Evolutionary conservation across 129 eudicot species (phyloP).

Genomic region (Arctium minus): DNA sequence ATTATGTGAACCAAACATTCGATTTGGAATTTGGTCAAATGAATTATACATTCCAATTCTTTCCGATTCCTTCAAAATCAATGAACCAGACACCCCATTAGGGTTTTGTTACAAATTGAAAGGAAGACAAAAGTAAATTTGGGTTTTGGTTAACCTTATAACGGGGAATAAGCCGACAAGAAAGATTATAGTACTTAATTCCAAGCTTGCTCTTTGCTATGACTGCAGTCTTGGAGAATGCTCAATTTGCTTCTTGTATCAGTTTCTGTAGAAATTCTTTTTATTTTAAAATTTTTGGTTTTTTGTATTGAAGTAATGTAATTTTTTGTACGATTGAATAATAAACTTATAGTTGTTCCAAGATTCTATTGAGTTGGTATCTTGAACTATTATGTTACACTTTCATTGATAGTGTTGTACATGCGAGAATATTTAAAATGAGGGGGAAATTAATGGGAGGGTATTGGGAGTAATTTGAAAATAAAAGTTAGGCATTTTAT

Average conservation of each 20-base stretch:
- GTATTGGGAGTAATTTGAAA: neutral
- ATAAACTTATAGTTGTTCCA: no score
- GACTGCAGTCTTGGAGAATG: neutral
- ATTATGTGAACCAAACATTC: no score
- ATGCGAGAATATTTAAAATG: no score
- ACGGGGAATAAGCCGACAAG: neutral
- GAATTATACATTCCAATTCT: no score
- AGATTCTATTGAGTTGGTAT: no score
- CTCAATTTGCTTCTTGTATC: neutral
- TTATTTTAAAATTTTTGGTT: neutral
- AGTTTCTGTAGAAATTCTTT: no score
- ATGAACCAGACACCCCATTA: no score
- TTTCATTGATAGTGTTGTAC: neutral
- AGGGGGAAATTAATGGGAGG: neutral
- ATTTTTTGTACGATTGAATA: neutral
- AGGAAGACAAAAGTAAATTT: neutral
- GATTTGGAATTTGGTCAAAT: no score
- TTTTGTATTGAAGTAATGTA: neutral
- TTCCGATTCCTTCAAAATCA: no score
- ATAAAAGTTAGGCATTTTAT: no score
- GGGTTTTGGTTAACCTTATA: neutral
- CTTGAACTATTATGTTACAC: neutral
- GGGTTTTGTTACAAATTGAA: neutral
- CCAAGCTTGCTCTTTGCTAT: neutral
- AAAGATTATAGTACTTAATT: neutral